Evolutionary conservation across 768 basidiomycete species (phyloP).

Genomic region (Mycena rebaudengoi): DNA sequence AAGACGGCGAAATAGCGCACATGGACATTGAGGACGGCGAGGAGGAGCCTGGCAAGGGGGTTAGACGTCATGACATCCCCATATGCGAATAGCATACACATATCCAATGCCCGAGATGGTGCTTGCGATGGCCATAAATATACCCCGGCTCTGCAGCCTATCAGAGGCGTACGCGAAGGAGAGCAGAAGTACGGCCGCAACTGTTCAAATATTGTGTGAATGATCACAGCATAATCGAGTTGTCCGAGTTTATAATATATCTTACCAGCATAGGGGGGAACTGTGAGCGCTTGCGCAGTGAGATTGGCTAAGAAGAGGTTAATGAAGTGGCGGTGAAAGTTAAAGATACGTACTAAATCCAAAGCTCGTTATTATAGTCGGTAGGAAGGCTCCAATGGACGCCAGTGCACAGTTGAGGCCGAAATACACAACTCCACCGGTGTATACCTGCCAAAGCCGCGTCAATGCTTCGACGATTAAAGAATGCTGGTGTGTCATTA

Average conservation of each 20-base stretch:
- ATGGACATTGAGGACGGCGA: conserved; percentile 64
- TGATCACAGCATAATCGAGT: not conserved
- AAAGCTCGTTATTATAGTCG: conserved; percentile 80
- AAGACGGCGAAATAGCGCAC: conserved; percentile 84
- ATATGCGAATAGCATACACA: conserved; percentile 65
- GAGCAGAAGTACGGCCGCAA: conserved; percentile 70
- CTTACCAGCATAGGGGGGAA: conserved; percentile 74
- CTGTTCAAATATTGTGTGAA: conserved; percentile 26
- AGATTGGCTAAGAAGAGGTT: conserved; percentile 58
- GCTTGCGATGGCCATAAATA: conserved; percentile 55
- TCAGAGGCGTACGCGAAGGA: conserved; percentile 70
- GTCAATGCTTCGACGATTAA: not conserved
- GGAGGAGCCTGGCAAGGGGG: conserved; percentile 58
- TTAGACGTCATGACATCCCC: too few relatives aligned
- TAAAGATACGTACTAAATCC: conserved; percentile 64
- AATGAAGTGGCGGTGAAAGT: conserved; percentile 8
- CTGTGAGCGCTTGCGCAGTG: conserved; percentile 75
- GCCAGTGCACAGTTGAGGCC: conserved; percentile 79
- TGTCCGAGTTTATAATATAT: not conserved
- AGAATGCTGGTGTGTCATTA: conserved; percentile 34
- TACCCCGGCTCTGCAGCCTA: conserved; percentile 65
- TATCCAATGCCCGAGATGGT: conserved; percentile 67
- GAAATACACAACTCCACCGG: conserved; percentile 79
- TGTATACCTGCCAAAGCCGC: conserved; percentile 72
- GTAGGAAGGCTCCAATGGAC: conserved; percentile 85